phyloP scores from a whole-genome alignment of 73 alveolate species.

The Stentor roeselii region DNA sequence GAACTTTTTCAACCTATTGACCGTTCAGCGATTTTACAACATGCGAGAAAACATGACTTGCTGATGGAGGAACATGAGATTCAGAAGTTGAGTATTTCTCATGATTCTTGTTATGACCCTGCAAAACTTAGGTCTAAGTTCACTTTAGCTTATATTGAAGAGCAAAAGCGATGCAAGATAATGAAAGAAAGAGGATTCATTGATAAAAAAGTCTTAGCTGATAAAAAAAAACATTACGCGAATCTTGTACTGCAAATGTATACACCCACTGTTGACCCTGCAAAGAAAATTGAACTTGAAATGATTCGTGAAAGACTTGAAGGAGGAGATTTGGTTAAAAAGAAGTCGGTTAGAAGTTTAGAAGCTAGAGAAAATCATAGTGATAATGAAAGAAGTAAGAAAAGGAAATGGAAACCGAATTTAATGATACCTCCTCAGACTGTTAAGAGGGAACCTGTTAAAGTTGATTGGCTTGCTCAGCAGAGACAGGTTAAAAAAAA shows the following conservation, averaged over 20 bases:
- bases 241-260: neutral
- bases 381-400: neutral
- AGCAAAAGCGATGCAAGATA: neutral
- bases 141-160: neutral
- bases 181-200: neutral
- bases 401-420: neutral
- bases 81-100: neutral
- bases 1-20: neutral
- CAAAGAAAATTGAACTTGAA: neutral
- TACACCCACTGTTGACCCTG: neutral
- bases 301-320: neutral
- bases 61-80: neutral
- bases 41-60: constrained; percentile 5
- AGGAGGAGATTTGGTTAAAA: neutral
- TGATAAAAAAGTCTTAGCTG: neutral
- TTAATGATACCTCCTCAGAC: neutral
- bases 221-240: constrained; percentile 6
- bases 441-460: neutral
- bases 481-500: neutral
- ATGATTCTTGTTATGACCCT: neutral
- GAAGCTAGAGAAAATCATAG: neutral
- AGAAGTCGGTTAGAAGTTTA: neutral
- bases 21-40: neutral
- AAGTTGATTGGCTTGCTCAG: constrained; percentile 14
- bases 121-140: neutral